phyloP scores from a whole-genome alignment of 192 early-diverging fungal genomes.

The Linnemannia hyalina region DNA sequence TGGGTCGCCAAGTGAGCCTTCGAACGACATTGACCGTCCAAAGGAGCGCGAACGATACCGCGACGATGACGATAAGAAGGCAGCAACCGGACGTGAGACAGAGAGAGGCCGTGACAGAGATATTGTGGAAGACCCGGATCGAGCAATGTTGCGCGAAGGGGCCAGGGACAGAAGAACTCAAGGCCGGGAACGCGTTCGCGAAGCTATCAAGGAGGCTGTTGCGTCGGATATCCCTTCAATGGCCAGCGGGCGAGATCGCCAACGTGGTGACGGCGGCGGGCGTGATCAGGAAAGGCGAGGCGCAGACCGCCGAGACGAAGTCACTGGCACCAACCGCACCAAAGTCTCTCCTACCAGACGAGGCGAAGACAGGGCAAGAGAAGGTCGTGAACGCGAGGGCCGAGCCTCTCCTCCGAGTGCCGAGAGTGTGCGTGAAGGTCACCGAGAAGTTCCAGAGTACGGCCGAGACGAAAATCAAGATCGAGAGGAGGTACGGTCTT shows the following conservation, averaged over 20 bases:
- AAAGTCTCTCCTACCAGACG: conserved; percentile 19
- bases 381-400: conserved; percentile 23
- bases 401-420: neutral
- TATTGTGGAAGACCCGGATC: neutral
- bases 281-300: conserved; percentile 31
- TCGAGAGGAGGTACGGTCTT: conserved; percentile 3
- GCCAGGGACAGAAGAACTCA: neutral
- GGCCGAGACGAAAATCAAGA: conserved; percentile 9
- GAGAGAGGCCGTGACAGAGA: neutral
- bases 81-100: neutral
- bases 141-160: neutral
- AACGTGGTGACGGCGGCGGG: neutral
- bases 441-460: neutral
- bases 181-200: conserved; percentile 14
- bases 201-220: neutral
- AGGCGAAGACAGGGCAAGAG: conserved; percentile 9
- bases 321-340: conserved; percentile 2
- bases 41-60: conserved; percentile 6
- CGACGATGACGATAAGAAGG: conserved; percentile 16
- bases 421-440: neutral
- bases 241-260: conserved; percentile 23
- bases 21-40: neutral
- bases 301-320: conserved; percentile 26
- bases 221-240: neutral
- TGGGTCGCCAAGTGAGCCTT: neutral